Evolutionary conservation across 495 filamentous ascomycete genomes (phyloP).

Genomic region (Lepidopterella palustris): DNA sequence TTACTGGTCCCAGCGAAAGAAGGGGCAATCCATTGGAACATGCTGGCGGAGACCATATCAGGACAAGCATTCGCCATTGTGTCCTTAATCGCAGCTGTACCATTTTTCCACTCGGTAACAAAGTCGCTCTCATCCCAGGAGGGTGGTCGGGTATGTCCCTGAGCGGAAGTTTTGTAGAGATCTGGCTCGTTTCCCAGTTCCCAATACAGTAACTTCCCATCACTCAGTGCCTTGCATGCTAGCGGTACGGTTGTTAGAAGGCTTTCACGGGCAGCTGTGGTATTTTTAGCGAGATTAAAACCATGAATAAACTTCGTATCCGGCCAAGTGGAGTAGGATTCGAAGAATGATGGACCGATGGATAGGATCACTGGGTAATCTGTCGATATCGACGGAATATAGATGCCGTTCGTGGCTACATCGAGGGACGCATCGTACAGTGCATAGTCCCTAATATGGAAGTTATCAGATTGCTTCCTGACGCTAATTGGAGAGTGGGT

Average conservation of each 20-base stretch:
- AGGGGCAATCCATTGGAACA: constrained; percentile 52
- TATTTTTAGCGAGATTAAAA: constrained; percentile 57
- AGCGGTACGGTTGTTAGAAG: constrained; percentile 50
- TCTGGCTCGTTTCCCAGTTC: constrained; percentile 66
- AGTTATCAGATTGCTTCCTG: background rate
- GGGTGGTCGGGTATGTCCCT: constrained; percentile 47
- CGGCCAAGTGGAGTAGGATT: constrained; percentile 57
- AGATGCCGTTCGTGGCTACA: constrained; percentile 49
- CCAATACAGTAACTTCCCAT: constrained; percentile 49
- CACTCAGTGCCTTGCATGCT: constrained; percentile 53
- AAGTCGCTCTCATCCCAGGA: constrained; percentile 53
- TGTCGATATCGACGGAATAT: constrained; percentile 42
- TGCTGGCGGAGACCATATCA: constrained; percentile 35
- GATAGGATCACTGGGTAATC: constrained; percentile 58
- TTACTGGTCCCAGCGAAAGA: constrained; percentile 54
- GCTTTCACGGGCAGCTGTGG: constrained; percentile 44
- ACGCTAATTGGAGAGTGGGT: constrained; percentile 5
- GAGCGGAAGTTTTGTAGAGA: constrained; percentile 49
- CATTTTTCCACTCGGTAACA: constrained; percentile 56
- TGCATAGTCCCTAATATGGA: constrained; percentile 45
- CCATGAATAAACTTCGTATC: constrained; percentile 54
- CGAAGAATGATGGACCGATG: constrained; percentile 59
- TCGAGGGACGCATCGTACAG: constrained; percentile 52
- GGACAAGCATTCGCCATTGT: constrained; percentile 49
- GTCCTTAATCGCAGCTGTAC: constrained; percentile 44